These are phyloP conservation scores for Ophiosphaerella herpotricha DNA, from an alignment of 2,329 filamentous ascomycete genomes.

Conservation along the genomic window DNA sequence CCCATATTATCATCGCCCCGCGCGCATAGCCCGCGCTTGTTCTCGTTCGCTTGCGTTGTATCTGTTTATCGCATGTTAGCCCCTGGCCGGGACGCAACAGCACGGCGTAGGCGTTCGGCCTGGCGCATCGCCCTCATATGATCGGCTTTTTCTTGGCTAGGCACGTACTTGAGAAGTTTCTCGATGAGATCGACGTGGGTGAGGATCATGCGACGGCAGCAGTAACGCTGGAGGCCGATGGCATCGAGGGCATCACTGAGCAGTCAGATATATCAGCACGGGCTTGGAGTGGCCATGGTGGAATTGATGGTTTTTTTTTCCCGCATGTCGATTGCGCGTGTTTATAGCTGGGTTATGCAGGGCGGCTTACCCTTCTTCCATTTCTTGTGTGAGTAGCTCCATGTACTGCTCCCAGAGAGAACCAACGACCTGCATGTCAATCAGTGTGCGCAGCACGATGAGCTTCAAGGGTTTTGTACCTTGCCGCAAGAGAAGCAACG, in stretches of 20 bases:
- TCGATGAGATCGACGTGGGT: constrained; percentile 98
- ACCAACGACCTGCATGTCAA: constrained; percentile 74
- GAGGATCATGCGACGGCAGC: constrained; percentile 99
- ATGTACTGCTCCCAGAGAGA: constrained; percentile 98
- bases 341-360: neutral
- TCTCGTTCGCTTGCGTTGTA: constrained; percentile 45
- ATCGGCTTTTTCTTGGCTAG: constrained; percentile 14
- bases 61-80: constrained; percentile 30
- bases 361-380: constrained; percentile 39
- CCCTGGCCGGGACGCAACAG: constrained; percentile 18
- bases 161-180: constrained; percentile 73
- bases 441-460: constrained; percentile 30
- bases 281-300: neutral
- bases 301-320: too few relatives aligned
- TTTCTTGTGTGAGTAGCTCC: constrained; percentile 75
- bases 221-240: constrained; percentile 92
- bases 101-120: constrained; percentile 3
- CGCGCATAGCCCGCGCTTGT: constrained; percentile 35
- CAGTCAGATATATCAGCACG: neutral
- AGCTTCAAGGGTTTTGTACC: constrained; percentile 57
- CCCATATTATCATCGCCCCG: constrained; percentile 18
- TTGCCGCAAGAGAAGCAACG: constrained; percentile 99
- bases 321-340: neutral
- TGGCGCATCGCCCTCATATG: constrained; percentile 9
- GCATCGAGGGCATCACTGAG: constrained; percentile 91